A percentile compares a stretch with the other conserved stretches of the same genome.
These are phyloP conservation scores for Pelargonium nanum DNA, from an alignment of 345 rosid genomes.

Conservation along the genomic window DNA sequence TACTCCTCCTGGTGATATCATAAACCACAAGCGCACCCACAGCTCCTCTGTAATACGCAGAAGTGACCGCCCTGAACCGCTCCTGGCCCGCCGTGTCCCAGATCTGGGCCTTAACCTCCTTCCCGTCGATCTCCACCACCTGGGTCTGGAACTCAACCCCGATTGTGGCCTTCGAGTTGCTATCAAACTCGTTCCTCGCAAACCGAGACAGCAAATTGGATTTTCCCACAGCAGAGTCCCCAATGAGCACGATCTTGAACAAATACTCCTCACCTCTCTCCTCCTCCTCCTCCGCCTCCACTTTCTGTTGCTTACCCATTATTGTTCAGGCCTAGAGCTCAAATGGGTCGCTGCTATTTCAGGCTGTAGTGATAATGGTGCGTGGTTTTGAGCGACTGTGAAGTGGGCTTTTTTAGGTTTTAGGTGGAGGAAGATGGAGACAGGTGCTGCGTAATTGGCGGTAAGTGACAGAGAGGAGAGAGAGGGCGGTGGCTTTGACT, in stretches of 20 bases:
- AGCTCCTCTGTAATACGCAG: constrained; percentile 95
- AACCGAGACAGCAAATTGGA: constrained; percentile 73
- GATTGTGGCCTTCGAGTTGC: constrained; percentile 81
- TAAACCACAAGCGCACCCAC: constrained; percentile 85
- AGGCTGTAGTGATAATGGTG: not conserved
- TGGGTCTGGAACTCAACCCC: constrained; percentile 94
- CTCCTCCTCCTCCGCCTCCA: constrained; percentile 17
- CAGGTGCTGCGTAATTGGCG: constrained; percentile 10
- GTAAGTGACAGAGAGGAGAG: not conserved
- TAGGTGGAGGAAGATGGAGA: not conserved
- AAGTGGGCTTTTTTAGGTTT: not conserved
- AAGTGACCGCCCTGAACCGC: constrained; percentile 87
- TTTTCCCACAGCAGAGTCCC: constrained; percentile 92
- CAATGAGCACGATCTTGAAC: constrained; percentile 86
- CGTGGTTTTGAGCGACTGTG: not conserved
- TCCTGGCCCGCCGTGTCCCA: constrained; percentile 99
- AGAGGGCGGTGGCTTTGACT: constrained; percentile 1
- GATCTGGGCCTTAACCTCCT: constrained; percentile 90
- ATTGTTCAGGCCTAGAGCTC: not conserved
- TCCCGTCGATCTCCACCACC: constrained; percentile 71
- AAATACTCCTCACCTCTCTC: constrained; percentile 55
- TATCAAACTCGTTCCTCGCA: constrained; percentile 78
- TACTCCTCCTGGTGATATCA: constrained; percentile 62
- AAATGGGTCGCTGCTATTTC: not conserved
- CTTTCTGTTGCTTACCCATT: no score